Base-by-base conservation (phyloP, 2,329 filamentous ascomycete genomes). In the Talaromyces islandicus region DNA sequence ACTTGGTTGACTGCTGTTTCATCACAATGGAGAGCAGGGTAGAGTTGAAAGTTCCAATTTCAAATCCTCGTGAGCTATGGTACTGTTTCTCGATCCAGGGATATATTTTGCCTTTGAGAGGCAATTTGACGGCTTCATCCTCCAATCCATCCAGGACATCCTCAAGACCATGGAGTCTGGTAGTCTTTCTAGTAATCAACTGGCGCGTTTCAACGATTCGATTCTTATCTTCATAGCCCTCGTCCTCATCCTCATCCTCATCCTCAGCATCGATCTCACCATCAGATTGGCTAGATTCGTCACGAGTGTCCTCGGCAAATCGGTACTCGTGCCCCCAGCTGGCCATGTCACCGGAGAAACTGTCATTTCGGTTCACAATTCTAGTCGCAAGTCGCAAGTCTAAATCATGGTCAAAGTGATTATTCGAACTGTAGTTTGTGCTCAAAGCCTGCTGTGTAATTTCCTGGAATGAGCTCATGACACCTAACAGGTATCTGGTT, bases 1-100 rank as follows among this genome's bases (percentile, higher is more conserved):
- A 87, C 17, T 82, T 84, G 10, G 65, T 62, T 0, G 84, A 78
- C 59, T 88, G 84, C 38, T 79, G 77, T 29, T 78, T 77, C 69
- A 88, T 85, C 0, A 76, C 64, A 9, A 62, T 68, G 2, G 67
- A 57, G 1, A 75, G 57, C 3, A 76, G 56, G 0, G 70, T 65
- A 0, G 67, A 41, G 43, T 72, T 71, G 62, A 79, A 77, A 1
- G 74, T 85, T 0, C 83, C 84, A 0, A 87, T 62, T 56, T 86
- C 82, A 17, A 82, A 80, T 0, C 82, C 83, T 0, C 82, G 80
- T 0, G 77, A 83, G 0, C 69, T 64, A 0, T 64, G 63, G 62
- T 85, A 81, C 0, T 77, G 65, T 0, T 69, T 46, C 21, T 72
- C 67, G 14, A 85, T 80, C 69, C 79, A 80, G 0, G 68, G 50